These are phyloP conservation scores for Penicillium sclerotiorum DNA, from an alignment of 2,329 filamentous ascomycete genomes.

Conservation along the genomic window DNA sequence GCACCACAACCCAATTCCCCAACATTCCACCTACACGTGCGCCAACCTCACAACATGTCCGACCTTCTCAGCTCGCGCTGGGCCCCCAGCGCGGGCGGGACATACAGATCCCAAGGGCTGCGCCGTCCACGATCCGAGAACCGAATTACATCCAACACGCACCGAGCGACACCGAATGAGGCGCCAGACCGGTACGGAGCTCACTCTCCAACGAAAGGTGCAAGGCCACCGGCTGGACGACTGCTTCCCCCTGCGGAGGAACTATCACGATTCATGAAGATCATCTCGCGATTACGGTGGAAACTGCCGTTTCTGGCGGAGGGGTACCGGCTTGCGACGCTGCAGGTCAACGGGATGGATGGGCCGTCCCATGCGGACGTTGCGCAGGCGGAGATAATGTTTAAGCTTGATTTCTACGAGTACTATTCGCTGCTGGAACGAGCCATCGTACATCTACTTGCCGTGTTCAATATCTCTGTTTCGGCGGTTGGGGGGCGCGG, in stretches of 20 bases:
- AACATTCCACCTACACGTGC: background rate
- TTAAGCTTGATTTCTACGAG: constrained; percentile 77
- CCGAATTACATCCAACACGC: constrained; percentile 1
- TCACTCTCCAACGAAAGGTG: no score
- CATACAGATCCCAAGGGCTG: background rate
- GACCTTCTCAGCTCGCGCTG: constrained; percentile 29
- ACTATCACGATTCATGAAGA: constrained; percentile 62
- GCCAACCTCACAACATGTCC: constrained; percentile 8
- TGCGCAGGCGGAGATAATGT: constrained; percentile 62
- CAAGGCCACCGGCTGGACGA: background rate
- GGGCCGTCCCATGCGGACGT: constrained; percentile 21
- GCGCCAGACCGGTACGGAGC: no score
- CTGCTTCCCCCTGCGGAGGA: constrained; percentile 42
- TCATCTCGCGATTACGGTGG: constrained; percentile 64
- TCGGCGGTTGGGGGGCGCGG: constrained; percentile 30
- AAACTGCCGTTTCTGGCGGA: constrained; percentile 63
- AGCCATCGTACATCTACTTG: constrained; percentile 67
- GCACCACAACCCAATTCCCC: background rate
- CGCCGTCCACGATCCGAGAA: constrained; percentile 11
- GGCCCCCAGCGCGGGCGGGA: constrained; percentile 19
- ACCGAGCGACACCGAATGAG: no score
- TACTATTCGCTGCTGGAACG: constrained; percentile 74
- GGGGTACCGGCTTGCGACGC: constrained; percentile 57
- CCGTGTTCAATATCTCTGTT: constrained; percentile 63
- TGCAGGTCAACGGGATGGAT: constrained; percentile 28